phyloP scores from a whole-genome alignment of 306 rosid species.

The Trifolium subterraneum region DNA sequence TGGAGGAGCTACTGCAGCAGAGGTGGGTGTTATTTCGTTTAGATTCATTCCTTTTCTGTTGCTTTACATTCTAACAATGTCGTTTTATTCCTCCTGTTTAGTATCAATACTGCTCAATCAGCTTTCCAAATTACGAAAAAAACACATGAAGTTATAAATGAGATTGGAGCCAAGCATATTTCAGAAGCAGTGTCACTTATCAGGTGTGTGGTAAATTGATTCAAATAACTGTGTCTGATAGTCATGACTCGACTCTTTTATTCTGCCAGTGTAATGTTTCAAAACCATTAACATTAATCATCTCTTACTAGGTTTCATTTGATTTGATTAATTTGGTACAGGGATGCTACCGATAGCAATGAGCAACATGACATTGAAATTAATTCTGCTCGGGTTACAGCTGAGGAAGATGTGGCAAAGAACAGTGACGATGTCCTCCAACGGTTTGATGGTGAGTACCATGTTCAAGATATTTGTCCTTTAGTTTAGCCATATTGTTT shows the following conservation, averaged over 20 bases:
- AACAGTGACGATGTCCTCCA: constrained; percentile 59
- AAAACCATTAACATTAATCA: background rate
- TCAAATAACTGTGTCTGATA: background rate
- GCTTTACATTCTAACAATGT: constrained; percentile 12
- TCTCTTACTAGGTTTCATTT: constrained; percentile 19
- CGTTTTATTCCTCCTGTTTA: constrained; percentile 37
- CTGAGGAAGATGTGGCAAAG: constrained; percentile 68
- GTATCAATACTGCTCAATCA: constrained; percentile 62
- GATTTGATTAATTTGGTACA: constrained; percentile 39
- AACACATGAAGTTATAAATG: constrained; percentile 68
- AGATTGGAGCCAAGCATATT: constrained; percentile 64
- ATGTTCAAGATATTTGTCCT: constrained; percentile 12
- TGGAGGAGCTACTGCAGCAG: constrained; percentile 75
- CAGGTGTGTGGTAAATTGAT: constrained; percentile 61
- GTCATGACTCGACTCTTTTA: background rate
- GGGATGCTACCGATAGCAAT: constrained; percentile 65
- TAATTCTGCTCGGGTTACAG: constrained; percentile 59
- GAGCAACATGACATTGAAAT: constrained; percentile 73
- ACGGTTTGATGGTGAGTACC: constrained; percentile 65
- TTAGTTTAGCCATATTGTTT: background rate
- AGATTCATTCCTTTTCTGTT: background rate
- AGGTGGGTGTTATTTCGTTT: constrained; percentile 48
- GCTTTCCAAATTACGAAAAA: constrained; percentile 62
- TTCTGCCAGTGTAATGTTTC: background rate
- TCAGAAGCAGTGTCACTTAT: constrained; percentile 57